A percentile compares a stretch with the other conserved stretches of the same genome.
Conservation (phyloP, 192 early-diverging fungal genomes). For the Podila clonocystis region DNA sequence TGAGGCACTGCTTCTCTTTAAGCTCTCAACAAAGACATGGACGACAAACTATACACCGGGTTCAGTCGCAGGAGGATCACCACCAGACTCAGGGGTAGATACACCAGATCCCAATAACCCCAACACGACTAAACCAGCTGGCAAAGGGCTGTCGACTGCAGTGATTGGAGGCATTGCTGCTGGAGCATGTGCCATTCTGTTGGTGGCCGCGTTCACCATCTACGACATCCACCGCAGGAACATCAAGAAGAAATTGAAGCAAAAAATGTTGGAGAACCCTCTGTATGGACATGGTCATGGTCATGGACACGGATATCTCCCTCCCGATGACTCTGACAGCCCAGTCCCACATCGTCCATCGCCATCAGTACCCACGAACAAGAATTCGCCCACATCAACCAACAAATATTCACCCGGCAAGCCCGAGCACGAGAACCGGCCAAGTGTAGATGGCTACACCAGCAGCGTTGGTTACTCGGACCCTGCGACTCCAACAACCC, state of each 20-base stretch:
- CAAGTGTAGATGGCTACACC: slow-evolving; percentile 4
- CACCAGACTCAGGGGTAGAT: neutral
- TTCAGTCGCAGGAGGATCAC: neutral
- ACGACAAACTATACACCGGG: slow-evolving; percentile 24
- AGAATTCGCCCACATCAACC: too few species aligned
- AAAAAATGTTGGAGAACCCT: slow-evolving; percentile 2
- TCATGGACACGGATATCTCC: neutral
- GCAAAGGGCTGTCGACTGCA: neutral
- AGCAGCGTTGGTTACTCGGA: slow-evolving; percentile 8
- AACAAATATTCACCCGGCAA: too few species aligned
- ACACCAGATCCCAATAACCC: neutral
- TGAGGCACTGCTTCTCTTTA: slow-evolving; percentile 25
- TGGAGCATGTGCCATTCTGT: neutral
- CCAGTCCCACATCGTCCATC: neutral
- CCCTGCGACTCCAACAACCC: slow-evolving; percentile 14
- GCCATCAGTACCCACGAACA: neutral
- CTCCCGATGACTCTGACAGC: neutral
- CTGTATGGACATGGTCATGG: neutral
- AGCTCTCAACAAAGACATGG: slow-evolving; percentile 8
- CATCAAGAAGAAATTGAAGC: neutral
- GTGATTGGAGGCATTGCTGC: slow-evolving; percentile 14
- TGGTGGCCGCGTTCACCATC: neutral
- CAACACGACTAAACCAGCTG: neutral
- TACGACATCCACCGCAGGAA: neutral
- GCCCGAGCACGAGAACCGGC: neutral